A percentile compares a stretch with the other conserved stretches of the same genome.
These are phyloP conservation scores for Fusarium scirpi DNA, from an alignment of 2,329 filamentous ascomycete species.

Conservation along the genomic window DNA sequence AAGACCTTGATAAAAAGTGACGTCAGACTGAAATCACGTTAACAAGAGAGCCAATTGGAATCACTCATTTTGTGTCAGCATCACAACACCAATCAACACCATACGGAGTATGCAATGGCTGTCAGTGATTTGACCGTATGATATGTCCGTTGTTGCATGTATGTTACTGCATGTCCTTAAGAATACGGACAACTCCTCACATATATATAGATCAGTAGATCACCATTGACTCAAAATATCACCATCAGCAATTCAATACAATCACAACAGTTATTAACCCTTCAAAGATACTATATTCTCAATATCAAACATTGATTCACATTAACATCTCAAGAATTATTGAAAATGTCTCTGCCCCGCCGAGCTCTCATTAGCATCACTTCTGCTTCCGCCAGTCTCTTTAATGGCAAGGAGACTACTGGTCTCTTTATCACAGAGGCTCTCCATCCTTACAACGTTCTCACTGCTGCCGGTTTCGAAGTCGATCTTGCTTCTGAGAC, in stretches of 20 bases:
- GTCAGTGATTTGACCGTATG: neutral
- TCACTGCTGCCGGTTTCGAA: constrained; percentile 14
- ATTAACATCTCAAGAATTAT: too few relatives aligned
- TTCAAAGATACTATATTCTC: neutral
- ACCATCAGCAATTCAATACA: neutral
- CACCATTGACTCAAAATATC: neutral
- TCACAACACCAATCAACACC: neutral
- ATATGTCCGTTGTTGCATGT: neutral
- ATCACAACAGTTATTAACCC: neutral
- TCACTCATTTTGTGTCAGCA: neutral
- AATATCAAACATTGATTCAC: neutral
- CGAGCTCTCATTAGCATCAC: constrained; percentile 28
- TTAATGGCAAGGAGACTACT: constrained; percentile 16
- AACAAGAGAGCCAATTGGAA: neutral
- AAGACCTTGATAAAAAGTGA: fast-evolving
- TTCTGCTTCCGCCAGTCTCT: constrained; percentile 23
- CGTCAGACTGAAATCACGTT: neutral
- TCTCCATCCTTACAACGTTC: constrained; percentile 17
- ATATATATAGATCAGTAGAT: neutral
- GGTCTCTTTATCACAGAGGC: constrained; percentile 17
- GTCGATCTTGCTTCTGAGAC: constrained; percentile 17
- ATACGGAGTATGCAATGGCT: neutral
- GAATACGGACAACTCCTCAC: neutral
- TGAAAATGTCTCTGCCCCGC: constrained; percentile 17
- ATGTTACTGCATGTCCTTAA: neutral